Base-by-base conservation (phyloP, 805 yeast species). In the Metschnikowia continentalis region DNA sequence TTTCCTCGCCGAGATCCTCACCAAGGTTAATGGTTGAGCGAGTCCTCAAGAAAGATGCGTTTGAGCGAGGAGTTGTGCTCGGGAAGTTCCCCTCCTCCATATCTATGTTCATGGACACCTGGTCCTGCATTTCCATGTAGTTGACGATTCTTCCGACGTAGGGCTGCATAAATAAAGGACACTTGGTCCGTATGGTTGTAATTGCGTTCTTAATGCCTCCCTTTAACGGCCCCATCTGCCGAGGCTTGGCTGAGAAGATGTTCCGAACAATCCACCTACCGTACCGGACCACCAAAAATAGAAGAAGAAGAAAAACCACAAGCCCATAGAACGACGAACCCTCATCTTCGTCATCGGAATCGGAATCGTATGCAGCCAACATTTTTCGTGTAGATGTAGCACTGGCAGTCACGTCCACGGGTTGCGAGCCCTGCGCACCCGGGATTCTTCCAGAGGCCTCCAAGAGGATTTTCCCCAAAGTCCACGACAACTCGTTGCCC, bases 401-500 rank as follows among this genome's bases (percentile, higher is more conserved):
- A 54, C 79, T 71, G 2, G 80, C 76, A 22, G 64, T 60, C 14
- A 78, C 67, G 2, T 80, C 82, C 19, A 72, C 64, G 1, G 62
- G 47, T 30, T 49, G 23, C 2, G 58, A 67, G 4, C 44, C 48
- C 19, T 52, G 52, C 1, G 46, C 14, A 6, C 54, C 32, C 4
- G 49, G 48, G 6, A 88, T 75, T 55, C 82, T 83, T 14, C 91
- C 80, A 0, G 96, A 83, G 0, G 96, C 97, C 65, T 83, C 88
- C 11, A 92, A 66, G 3, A 94, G 64, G 26, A 91, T 90, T 61
- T 87, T 85, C 5, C 99, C 99, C 35, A 94, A 65, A 0, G 98
- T 92, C 99, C 99, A 94, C 0, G 97, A 87, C 15, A 94, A 72
- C 58, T 94, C 99, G 4, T 83, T 81, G 2, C 95, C 97, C 52